Base-by-base conservation (phyloP, 2,329 filamentous ascomycete species). In the Pseudocercospora musae region DNA sequence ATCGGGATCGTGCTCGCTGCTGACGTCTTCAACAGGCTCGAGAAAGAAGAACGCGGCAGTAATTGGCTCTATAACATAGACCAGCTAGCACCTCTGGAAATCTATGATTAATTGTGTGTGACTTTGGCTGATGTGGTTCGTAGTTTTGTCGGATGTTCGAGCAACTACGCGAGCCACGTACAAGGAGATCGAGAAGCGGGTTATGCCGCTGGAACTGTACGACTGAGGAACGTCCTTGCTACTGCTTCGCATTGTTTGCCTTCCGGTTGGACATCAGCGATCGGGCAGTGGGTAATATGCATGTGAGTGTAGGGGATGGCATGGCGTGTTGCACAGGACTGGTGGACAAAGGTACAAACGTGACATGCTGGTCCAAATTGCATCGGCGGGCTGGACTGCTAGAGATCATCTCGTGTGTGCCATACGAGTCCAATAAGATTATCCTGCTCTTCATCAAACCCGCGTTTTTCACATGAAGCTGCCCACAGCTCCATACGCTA, bases 51-150 rank as follows among this genome's bases (percentile, higher is more conserved):
- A 80, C 87, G 88, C 72, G 93, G 92, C 68, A 91, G 92, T 60
- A 96, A 97, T 74, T 99, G 95, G 95, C 85, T 97, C 66, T 98
- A 96, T 78, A 92, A 94, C 73, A 91, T 98, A 60, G 95, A 99
- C 76, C 89, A 96, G 76, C 89, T 99, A 74, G 96, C 95, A 71
- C 95, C 95, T 60, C 82, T 99, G 78, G 92, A 97, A 79, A 98
- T 99, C 72, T 99, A 99, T 65, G 72, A 75, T 58, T 75, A 52
- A 65, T 46, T 31, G 27, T 27, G 50, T 37, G 5, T 15, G 37
- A 27, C 21, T 52, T 52, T n/a, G 13, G 37, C 37, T 40, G 37
- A 40, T 40, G 5, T 40, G 37, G 15, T n/a, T 18, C 18, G 37
- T 40, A 40, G 37, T 40, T 40, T 6, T 40, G 37, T 40, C 37